A percentile compares a stretch with the other conserved stretches of the same genome.
Conservation (phyloP, 176 grass and related monocot species). For the Eragrostis curvula region DNA sequence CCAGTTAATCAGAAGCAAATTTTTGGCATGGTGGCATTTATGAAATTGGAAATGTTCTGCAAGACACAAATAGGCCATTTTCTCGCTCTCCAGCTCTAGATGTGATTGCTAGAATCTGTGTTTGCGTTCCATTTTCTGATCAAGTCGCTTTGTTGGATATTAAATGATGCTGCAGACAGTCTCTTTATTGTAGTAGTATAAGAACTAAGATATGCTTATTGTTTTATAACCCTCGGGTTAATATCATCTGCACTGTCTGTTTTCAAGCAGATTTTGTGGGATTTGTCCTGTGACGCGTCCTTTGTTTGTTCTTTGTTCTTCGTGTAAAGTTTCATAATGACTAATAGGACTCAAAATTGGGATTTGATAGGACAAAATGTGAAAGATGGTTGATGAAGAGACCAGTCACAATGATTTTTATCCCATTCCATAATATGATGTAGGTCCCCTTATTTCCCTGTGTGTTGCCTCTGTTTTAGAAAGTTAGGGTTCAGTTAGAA, state of each 20-base stretch:
- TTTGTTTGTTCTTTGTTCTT: conserved; percentile 27
- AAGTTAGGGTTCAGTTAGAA: conserved; percentile 19
- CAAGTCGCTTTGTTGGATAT: background rate
- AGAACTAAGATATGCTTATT: background rate
- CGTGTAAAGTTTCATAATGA: conserved; percentile 29
- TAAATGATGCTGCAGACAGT: background rate
- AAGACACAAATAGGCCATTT: background rate
- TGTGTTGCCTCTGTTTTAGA: conserved; percentile 39
- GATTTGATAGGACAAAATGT: conserved; percentile 81
- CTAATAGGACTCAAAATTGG: conserved; percentile 65
- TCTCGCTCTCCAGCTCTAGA: background rate
- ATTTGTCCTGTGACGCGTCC: background rate
- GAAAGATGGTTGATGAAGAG: conserved; percentile 83
- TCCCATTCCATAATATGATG: conserved; percentile 52
- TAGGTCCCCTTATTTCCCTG: conserved; percentile 58
- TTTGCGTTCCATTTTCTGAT: background rate
- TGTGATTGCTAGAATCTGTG: background rate
- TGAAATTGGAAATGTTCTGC: background rate
- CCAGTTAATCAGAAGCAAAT: background rate
- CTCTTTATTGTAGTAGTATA: background rate
- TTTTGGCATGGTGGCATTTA: background rate
- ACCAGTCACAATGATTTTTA: conserved; percentile 44
- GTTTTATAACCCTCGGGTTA: background rate
- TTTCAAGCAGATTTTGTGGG: background rate
- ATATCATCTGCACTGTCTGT: background rate